Evolutionary conservation across 495 filamentous ascomycete species (phyloP).

Genomic region (Trypethelium eluteriae): DNA sequence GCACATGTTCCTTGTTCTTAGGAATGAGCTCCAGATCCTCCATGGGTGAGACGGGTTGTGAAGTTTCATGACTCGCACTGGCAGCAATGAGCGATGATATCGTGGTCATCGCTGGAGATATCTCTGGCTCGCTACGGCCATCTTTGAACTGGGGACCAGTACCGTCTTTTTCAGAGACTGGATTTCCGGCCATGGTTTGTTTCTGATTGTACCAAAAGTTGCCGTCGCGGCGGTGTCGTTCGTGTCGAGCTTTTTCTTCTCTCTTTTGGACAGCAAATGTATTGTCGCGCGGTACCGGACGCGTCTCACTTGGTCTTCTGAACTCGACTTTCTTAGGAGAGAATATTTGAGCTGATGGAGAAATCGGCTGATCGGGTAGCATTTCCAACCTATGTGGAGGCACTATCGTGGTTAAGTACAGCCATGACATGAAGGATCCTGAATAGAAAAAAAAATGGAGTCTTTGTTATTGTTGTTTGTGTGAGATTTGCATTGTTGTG

Average conservation of each 20-base stretch:
- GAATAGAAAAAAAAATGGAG: not conserved
- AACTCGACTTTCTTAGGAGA: conserved; percentile 6
- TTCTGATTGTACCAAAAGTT: conserved; percentile 20
- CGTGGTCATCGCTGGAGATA: conserved; percentile 19
- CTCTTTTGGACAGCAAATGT: conserved; percentile 22
- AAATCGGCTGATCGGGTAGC: conserved; percentile 11
- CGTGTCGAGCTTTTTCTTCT: conserved; percentile 9
- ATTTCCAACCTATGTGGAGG: conserved; percentile 6
- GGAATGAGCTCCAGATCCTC: conserved; percentile 20
- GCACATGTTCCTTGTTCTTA: conserved; percentile 4
- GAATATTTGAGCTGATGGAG: not conserved
- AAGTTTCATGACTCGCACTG: conserved; percentile 8
- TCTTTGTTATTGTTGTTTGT: not conserved
- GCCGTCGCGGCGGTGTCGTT: conserved; percentile 20
- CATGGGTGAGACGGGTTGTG: conserved; percentile 11
- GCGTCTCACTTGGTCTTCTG: conserved; percentile 12
- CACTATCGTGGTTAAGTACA: conserved; percentile 15
- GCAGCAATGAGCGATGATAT: conserved; percentile 26
- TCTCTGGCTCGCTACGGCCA: conserved; percentile 1
- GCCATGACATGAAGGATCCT: conserved; percentile 14
- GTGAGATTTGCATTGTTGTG: not conserved
- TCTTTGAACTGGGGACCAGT: not conserved
- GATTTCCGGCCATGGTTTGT: conserved; percentile 15
- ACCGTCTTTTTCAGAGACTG: conserved; percentile 10
- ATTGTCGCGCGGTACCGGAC: conserved; percentile 20